These are phyloP conservation scores for Protomyces gravidus DNA, from an alignment of 1,139 yeast genomes.

Conservation along the genomic window DNA sequence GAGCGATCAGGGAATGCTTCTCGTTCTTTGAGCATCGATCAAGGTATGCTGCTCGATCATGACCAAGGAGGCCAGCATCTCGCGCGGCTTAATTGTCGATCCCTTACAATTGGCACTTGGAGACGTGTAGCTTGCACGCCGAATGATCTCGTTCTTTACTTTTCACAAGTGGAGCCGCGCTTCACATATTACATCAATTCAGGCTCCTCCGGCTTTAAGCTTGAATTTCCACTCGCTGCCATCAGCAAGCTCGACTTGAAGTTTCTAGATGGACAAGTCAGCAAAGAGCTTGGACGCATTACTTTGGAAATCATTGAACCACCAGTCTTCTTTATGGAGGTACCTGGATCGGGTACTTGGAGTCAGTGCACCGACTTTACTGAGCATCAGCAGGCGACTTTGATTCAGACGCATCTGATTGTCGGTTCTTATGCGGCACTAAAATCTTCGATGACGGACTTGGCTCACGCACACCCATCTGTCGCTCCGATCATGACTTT, in stretches of 20 bases:
- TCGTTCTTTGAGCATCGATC: conserved; percentile 47
- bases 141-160: conserved; percentile 37
- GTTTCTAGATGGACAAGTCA: not conserved
- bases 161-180: conserved; percentile 34
- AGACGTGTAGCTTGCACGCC: conserved; percentile 36
- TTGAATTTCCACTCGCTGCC: conserved; percentile 37
- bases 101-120: conserved; percentile 40
- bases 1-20: conserved; percentile 53
- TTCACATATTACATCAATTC: conserved; percentile 38
- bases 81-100: conserved; percentile 36
- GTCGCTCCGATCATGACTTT: not conserved
- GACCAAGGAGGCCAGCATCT: not conserved
- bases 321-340: conserved; percentile 38
- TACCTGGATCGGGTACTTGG: conserved; percentile 35
- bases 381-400: conserved; percentile 37
- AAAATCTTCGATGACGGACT: not conserved
- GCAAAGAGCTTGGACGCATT: conserved; percentile 7
- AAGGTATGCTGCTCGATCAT: conserved; percentile 45
- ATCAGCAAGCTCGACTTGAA: conserved; percentile 28
- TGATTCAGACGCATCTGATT: conserved; percentile 35
- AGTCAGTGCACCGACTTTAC: conserved; percentile 39
- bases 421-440: conserved; percentile 35
- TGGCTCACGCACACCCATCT: not conserved
- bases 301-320: conserved; percentile 20
- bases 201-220: conserved; percentile 36